Conservation (phyloP, 139 green algal genomes). For the Chlorella vulgaris region DNA sequence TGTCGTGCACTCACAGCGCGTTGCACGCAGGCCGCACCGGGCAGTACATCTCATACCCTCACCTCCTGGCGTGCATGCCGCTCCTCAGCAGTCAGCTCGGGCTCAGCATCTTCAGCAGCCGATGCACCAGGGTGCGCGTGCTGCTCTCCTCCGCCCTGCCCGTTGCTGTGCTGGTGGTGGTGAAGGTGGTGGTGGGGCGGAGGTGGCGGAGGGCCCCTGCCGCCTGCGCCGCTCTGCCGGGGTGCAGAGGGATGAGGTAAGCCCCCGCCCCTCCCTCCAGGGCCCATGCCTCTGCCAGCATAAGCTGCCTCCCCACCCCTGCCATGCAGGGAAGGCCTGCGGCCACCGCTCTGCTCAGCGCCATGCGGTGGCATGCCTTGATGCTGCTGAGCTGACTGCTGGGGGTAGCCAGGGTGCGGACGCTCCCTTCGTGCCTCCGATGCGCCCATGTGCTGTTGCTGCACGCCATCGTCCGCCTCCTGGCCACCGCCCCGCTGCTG, state of each 20-base stretch:
- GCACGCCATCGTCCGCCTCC: background rate
- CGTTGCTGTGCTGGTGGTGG: background rate
- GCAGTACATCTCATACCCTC: background rate
- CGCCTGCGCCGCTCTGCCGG: background rate
- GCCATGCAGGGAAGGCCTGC: too few species aligned
- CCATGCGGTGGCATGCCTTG: background rate
- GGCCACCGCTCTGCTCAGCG: too few species aligned
- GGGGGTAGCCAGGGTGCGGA: background rate
- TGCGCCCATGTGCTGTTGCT: slow-evolving; percentile 8
- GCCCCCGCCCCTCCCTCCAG: background rate
- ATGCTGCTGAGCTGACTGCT: background rate
- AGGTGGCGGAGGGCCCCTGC: background rate
- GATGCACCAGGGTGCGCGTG: too few species aligned
- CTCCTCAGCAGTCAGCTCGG: background rate
- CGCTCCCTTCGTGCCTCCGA: background rate
- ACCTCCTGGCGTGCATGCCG: background rate
- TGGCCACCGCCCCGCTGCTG: background rate
- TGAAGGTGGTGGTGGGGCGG: background rate
- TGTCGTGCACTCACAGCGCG: too few species aligned
- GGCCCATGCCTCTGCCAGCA: too few species aligned
- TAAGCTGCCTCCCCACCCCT: too few species aligned
- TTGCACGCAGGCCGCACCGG: too few species aligned
- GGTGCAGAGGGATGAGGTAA: background rate
- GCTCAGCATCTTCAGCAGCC: background rate
- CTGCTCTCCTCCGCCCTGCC: background rate